phyloP scores from a whole-genome alignment of 2,329 filamentous ascomycete genomes.

The Sclerotinia minor region DNA sequence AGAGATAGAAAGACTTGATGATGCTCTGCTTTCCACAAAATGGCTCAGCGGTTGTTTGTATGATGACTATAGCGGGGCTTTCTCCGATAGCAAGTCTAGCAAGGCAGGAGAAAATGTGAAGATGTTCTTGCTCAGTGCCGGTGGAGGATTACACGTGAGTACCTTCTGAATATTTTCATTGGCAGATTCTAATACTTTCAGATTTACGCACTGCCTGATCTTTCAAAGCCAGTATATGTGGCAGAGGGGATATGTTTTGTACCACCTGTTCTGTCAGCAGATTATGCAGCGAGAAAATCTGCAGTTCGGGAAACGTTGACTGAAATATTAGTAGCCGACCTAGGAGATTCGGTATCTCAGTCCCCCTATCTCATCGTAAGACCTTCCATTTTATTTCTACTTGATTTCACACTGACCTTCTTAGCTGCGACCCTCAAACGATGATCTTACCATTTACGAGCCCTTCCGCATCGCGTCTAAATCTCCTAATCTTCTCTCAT shows the following conservation, averaged over 20 bases:
- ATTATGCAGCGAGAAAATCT: conserved; percentile 68
- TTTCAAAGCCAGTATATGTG: conserved; percentile 69
- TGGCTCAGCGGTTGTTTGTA: conserved; percentile 88
- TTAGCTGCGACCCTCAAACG: conserved; percentile 72
- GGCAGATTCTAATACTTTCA: conserved; percentile 43
- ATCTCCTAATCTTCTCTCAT: conserved; percentile 31
- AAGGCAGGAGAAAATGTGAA: conserved; percentile 55
- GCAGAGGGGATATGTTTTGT: conserved; percentile 77
- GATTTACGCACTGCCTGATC: conserved; percentile 74
- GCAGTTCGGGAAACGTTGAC: conserved; percentile 70
- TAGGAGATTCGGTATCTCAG: conserved; percentile 71
- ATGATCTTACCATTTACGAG: conserved; percentile 86
- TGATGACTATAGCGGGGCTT: conserved; percentile 60
- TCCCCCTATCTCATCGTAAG: conserved; percentile 81
- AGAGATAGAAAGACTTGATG: conserved; percentile 67
- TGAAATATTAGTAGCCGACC: conserved; percentile 80
- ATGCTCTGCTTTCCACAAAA: conserved; percentile 58
- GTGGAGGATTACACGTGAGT: conserved; percentile 74
- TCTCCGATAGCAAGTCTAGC: conserved; percentile 48
- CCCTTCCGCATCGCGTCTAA: conserved; percentile 59
- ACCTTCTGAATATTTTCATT: neutral
- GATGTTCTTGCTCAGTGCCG: conserved; percentile 73
- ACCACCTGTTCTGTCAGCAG: conserved; percentile 71
- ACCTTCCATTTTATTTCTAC: conserved; percentile 20
- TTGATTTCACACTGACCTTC: conserved; percentile 24